These are phyloP conservation scores for Aechmea fasciata DNA, from an alignment of 176 grass and related monocot genomes.

Conservation along the genomic window DNA sequence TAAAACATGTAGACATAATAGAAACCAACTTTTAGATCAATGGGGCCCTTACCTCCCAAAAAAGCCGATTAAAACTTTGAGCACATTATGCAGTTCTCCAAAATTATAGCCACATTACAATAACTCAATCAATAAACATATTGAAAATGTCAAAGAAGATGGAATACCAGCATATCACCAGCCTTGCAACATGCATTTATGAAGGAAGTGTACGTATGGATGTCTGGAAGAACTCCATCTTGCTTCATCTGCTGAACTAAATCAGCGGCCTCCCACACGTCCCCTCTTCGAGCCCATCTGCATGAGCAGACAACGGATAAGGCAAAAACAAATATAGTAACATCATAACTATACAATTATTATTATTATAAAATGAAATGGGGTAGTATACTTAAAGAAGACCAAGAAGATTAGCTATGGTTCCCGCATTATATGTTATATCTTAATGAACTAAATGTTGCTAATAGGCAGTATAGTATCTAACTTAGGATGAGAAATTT, in stretches of 20 bases:
- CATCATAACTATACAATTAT: not conserved
- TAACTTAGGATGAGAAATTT: too few species aligned
- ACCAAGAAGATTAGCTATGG: too few species aligned
- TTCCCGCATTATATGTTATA: too few species aligned
- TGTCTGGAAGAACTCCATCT: slow-evolving; percentile 78
- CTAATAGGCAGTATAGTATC: too few species aligned
- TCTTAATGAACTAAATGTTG: too few species aligned
- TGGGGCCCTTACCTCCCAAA: too few species aligned
- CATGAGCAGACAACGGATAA: slow-evolving; percentile 17
- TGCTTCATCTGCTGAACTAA: slow-evolving; percentile 95
- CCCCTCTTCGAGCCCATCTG: slow-evolving; percentile 94
- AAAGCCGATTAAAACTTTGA: too few species aligned
- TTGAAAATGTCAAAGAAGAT: not conserved
- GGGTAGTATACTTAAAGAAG: too few species aligned
- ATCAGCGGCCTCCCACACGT: slow-evolving; percentile 96
- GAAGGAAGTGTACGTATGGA: slow-evolving; percentile 93
- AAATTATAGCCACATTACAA: too few species aligned
- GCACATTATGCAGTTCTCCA: too few species aligned
- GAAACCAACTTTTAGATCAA: too few species aligned
- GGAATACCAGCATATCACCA: slow-evolving; percentile 76
- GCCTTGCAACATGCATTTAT: slow-evolving; percentile 95
- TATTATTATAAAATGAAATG: not conserved
- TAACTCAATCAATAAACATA: not conserved
- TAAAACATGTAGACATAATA: too few species aligned
- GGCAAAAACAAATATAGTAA: slow-evolving; percentile 3